Evolutionary conservation across 2,329 filamentous ascomycete genomes (phyloP), one percentile per base, ranked within the genome.

Genomic region (Colletotrichum costaricense): DNA sequence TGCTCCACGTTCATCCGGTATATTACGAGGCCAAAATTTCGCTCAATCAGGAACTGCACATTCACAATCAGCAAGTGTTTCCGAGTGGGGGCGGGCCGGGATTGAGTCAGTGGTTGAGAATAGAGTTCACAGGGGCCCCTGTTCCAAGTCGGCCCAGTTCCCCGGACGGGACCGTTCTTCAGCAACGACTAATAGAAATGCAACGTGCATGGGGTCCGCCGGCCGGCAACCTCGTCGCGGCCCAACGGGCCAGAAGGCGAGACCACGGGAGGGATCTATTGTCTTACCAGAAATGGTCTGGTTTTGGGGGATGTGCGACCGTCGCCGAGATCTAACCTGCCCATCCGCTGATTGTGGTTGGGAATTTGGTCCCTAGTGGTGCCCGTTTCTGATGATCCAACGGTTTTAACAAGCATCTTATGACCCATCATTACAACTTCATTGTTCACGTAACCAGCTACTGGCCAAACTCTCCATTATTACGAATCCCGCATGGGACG

Each of bases 111-210:
- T 67, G 19, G 24, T 19, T 11, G 26, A 46, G n/a, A 57, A 49
- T 60, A 67, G 56, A 71, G 68, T 71, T 67, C 56, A 49, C 22
- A 28, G 56, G 42, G 68, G 63, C 62, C 56, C 30, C 52, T 62
- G 56, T 57, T 8, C 49, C 46, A 46, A 28, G 42, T 35, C 63
- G 63, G 63, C 22, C 57, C 30, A 35, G 19, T 11, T 63, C 63
- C 63, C 46, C 56, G 57, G 60, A 30, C 22, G 52, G 24, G 8
- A 35, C 66, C 19, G 38, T 63, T 22, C 22, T 66, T 52, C 54
- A 30, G 16, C 55, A 57, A 57, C 63, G 33, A 66, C 33, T 66
- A 28, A 55, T 33, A 59, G 22, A 19, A 14, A n/a, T 30, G 16
- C 28, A 26, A 8, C 9, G 6, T 22, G 30, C 30, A 19, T 24